These are phyloP conservation scores for Cordyceps tenuipes DNA, from an alignment of 2,329 filamentous ascomycete genomes.

Conservation along the genomic window DNA sequence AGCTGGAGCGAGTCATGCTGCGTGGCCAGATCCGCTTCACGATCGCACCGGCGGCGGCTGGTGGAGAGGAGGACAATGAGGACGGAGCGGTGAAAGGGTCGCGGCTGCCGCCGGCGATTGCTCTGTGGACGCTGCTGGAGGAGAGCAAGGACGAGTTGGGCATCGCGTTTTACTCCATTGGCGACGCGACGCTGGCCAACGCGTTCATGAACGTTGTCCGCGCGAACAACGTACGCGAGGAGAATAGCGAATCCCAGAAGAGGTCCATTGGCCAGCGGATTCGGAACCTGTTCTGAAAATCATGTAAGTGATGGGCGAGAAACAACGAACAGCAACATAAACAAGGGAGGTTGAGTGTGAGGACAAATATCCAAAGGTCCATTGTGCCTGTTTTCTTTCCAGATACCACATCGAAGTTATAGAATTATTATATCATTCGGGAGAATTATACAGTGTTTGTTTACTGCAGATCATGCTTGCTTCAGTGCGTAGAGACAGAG, in stretches of 20 bases:
- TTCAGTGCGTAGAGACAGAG: neutral
- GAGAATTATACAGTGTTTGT: neutral
- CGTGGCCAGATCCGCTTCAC: constrained; percentile 52
- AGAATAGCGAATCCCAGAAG: constrained; percentile 12
- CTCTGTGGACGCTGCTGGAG: constrained; percentile 39
- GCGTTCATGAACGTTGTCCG: constrained; percentile 62
- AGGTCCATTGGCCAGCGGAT: neutral
- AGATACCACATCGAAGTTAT: neutral
- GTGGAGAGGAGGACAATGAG: too few species aligned
- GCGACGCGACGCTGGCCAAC: constrained; percentile 58
- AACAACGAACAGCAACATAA: neutral
- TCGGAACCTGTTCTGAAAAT: neutral
- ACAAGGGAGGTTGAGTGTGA: neutral
- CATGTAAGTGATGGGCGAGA: neutral
- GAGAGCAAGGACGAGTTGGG: constrained; percentile 47
- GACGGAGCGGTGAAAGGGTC: neutral
- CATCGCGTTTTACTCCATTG: constrained; percentile 58
- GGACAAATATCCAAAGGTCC: too few species aligned
- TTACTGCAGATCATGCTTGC: neutral
- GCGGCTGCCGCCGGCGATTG: constrained; percentile 10
- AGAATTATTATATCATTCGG: neutral
- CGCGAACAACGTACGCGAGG: constrained; percentile 38
- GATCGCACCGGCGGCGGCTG: constrained; percentile 2
- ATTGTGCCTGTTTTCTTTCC: neutral
- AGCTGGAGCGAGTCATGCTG: constrained; percentile 47